These are phyloP conservation scores for Aspergillus japonicus DNA, from an alignment of 2,329 filamentous ascomycete genomes.

Conservation along the genomic window DNA sequence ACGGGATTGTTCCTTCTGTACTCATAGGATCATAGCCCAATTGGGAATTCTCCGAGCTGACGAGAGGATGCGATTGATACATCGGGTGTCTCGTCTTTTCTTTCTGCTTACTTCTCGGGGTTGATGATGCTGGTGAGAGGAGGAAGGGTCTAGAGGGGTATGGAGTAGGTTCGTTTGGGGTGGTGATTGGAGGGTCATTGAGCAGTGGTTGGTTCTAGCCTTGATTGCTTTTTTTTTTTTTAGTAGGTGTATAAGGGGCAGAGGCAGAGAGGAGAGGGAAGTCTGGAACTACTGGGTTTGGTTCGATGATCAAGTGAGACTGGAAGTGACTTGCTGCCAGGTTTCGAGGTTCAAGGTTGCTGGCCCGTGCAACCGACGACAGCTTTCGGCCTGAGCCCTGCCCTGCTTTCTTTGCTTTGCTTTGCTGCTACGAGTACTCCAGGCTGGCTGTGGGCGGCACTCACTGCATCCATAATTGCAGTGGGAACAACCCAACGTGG, in stretches of 20 bases:
- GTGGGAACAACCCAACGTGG: constrained; percentile 14
- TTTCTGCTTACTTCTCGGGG: neutral
- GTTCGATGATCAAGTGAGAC: too few relatives aligned
- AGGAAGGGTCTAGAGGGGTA: neutral
- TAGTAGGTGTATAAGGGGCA: neutral
- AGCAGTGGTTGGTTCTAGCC: neutral
- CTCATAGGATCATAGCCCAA: neutral
- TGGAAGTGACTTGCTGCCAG: too few relatives aligned
- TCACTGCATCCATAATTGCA: too few relatives aligned
- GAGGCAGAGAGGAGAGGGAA: neutral
- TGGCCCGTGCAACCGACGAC: neutral
- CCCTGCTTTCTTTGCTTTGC: too few relatives aligned
- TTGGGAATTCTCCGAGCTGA: constrained; percentile 11
- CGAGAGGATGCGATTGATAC: neutral
- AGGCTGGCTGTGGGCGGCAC: too few relatives aligned
- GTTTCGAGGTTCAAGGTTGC: neutral
- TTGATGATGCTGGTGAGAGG: too few relatives aligned
- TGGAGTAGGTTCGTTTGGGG: too few relatives aligned
- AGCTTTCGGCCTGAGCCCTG: neutral
- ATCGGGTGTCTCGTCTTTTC: neutral
- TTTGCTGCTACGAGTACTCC: neutral
- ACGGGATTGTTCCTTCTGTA: neutral
- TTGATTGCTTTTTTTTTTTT: neutral
- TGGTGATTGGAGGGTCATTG: too few relatives aligned
- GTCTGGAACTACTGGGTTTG: neutral